A percentile compares a stretch with the other conserved stretches of the same genome.
Conservation (phyloP, 495 filamentous ascomycete species). For the Neurospora sublineolata region DNA sequence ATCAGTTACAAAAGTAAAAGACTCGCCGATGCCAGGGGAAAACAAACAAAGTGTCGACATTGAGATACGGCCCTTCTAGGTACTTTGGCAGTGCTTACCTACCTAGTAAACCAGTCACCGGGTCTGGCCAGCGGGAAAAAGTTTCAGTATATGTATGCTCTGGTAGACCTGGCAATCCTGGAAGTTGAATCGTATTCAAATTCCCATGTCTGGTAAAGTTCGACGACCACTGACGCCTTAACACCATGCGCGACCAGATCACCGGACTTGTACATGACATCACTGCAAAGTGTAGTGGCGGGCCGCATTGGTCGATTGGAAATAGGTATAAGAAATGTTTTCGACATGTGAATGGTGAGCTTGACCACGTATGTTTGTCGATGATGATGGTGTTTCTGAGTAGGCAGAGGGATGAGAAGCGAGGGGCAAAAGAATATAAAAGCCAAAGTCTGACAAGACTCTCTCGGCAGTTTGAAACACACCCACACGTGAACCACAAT, state of each 20-base stretch:
- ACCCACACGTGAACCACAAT: neutral
- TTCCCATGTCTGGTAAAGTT: neutral
- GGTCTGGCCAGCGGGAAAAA: slow-evolving; percentile 45
- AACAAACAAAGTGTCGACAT: too few species aligned
- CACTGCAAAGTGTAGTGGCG: neutral
- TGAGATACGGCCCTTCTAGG: too few species aligned
- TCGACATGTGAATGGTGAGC: neutral
- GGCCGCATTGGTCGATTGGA: neutral
- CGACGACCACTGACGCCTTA: neutral
- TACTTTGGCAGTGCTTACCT: too few species aligned
- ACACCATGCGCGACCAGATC: neutral
- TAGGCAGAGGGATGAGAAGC: neutral
- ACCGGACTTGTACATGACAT: neutral
- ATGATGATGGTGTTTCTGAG: neutral
- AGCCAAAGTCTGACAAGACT: neutral
- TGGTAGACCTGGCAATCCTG: neutral
- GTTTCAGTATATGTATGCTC: neutral
- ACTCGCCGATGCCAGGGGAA: too few species aligned
- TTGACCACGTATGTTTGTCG: neutral
- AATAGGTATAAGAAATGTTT: neutral
- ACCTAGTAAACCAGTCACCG: slow-evolving; percentile 12
- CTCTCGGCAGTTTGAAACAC: neutral
- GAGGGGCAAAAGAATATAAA: neutral
- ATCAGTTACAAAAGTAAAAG: too few species aligned
- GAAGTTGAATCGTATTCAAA: neutral